phyloP scores from a whole-genome alignment of 2,329 filamentous ascomycete genomes.

The Pestalotiopsis sp. region DNA sequence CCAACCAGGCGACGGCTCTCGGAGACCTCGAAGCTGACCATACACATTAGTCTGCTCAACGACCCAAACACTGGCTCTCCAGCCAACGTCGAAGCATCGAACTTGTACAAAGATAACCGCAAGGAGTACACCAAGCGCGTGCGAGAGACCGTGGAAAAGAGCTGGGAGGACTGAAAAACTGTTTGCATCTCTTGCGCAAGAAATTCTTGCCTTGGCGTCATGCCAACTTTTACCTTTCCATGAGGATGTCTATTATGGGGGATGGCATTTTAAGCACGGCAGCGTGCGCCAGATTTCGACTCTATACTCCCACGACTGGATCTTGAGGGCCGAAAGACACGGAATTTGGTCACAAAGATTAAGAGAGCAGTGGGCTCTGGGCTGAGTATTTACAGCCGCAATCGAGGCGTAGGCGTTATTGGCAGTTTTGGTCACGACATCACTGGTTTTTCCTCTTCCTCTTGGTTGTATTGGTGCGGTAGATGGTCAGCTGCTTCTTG shows the following conservation, averaged over 20 bases:
- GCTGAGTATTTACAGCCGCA: neutral
- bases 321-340: neutral
- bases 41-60: conserved; percentile 74
- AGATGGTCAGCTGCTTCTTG: neutral
- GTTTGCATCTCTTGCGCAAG: neutral
- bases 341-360: neutral
- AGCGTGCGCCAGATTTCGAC: neutral
- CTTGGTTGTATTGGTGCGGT: neutral
- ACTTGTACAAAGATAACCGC: conserved; percentile 96
- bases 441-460: neutral
- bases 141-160: conserved; percentile 97
- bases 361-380: neutral
- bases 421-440: neutral
- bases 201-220: neutral
- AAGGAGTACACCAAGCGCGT: conserved; percentile 96
- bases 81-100: conserved; percentile 96
- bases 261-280: neutral
- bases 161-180: conserved; percentile 82
- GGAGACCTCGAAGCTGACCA: neutral
- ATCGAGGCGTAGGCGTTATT: neutral
- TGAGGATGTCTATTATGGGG: neutral
- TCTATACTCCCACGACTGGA: neutral
- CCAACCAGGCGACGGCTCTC: neutral
- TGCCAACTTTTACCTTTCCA: neutral
- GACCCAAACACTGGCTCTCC: conserved; percentile 98